Evolutionary conservation across 768 basidiomycete genomes (phyloP).

Genomic region (Xanthoconium purpureum): DNA sequence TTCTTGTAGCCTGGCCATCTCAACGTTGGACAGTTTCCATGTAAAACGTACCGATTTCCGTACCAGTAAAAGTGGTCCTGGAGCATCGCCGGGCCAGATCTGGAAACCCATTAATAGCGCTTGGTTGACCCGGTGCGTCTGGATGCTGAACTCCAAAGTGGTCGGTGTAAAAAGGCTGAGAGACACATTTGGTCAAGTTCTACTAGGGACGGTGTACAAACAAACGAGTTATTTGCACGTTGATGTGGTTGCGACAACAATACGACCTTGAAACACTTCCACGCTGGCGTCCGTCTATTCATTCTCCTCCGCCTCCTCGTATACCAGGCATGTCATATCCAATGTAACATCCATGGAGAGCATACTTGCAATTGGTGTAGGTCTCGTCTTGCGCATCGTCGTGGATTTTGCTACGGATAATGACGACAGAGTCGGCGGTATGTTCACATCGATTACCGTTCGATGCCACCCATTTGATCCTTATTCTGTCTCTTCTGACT

Average conservation of each 20-base stretch:
- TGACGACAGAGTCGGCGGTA: slow-evolving; percentile 31
- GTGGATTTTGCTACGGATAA: slow-evolving; percentile 46
- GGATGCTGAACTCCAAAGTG: too few species aligned
- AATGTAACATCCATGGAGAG: slow-evolving; percentile 56
- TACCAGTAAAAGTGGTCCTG: too few species aligned
- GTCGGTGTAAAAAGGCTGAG: too few species aligned
- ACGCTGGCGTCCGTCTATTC: slow-evolving; percentile 32
- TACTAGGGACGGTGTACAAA: not conserved
- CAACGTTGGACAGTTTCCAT: too few species aligned
- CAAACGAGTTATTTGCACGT: slow-evolving; percentile 20
- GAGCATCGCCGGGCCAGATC: too few species aligned
- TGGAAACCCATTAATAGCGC: too few species aligned
- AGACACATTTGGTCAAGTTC: too few species aligned
- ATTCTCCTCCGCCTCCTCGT: slow-evolving; percentile 24
- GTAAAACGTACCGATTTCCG: too few species aligned
- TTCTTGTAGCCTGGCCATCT: not conserved
- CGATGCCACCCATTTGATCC: not conserved
- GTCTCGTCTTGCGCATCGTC: slow-evolving; percentile 62
- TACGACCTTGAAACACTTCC: not conserved
- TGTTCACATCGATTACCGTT: slow-evolving; percentile 4
- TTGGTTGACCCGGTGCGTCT: too few species aligned
- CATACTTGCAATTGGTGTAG: slow-evolving; percentile 63
- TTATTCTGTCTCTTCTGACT: slow-evolving; percentile 16
- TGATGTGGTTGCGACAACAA: slow-evolving; percentile 1
- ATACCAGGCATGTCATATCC: slow-evolving; percentile 28